These are phyloP conservation scores for Biscutella laevigata DNA, from an alignment of 441 rosid species.

Conservation along the genomic window DNA sequence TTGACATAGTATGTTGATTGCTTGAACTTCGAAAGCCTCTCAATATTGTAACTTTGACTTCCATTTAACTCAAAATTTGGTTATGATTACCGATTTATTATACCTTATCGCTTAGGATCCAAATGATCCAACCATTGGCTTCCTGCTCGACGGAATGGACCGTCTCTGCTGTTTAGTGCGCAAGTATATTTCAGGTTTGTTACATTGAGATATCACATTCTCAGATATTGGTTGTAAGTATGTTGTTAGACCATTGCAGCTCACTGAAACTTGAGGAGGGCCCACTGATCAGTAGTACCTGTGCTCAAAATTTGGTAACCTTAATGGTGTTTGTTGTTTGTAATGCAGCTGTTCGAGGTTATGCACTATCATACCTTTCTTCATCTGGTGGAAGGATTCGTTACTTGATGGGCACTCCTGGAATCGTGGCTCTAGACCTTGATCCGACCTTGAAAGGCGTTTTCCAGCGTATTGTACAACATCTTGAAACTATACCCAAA, in stretches of 20 bases:
- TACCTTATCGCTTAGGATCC: conserved; percentile 61
- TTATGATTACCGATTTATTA: background rate
- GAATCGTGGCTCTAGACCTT: conserved; percentile 98
- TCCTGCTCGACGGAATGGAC: conserved; percentile 96
- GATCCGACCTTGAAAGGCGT: conserved; percentile 83
- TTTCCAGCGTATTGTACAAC: conserved; percentile 77
- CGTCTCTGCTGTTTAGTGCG: conserved; percentile 89
- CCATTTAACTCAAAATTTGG: conserved; percentile 6
- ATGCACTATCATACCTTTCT: conserved; percentile 97
- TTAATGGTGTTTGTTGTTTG: conserved; percentile 22
- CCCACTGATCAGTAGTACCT: conserved; percentile 9
- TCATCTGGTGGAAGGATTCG: conserved; percentile 96
- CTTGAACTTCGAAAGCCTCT: conserved; percentile 8
- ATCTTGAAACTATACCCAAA: conserved; percentile 86
- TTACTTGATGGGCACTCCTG: conserved; percentile 88
- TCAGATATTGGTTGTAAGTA: background rate
- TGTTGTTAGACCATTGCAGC: background rate
- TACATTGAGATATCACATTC: conserved; percentile 3
- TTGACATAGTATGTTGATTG: conserved; percentile 63
- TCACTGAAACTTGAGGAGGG: conserved; percentile 4
- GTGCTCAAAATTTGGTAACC: conserved; percentile 9
- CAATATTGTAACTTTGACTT: conserved; percentile 1
- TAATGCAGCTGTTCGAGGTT: conserved; percentile 94
- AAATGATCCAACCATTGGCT: conserved; percentile 97
- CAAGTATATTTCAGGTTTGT: conserved; percentile 84